Conservation (phyloP, 345 rosid species). For the Stellera chamaejasme region DNA sequence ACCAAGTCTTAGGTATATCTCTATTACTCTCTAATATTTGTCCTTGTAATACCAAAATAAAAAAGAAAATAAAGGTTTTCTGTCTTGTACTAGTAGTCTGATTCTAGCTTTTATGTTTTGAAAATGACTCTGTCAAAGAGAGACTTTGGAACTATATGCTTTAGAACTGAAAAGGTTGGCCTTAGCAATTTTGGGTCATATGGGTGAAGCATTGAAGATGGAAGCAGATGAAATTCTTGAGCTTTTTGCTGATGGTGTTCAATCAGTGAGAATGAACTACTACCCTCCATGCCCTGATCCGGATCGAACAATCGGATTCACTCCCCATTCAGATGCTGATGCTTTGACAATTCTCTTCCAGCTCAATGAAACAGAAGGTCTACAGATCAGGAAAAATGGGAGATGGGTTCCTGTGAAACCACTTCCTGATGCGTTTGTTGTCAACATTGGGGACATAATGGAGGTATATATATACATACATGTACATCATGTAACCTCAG, state of each 20-base stretch:
- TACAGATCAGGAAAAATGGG: conserved; percentile 25
- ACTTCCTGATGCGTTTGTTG: conserved; percentile 21
- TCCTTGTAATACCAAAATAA: no score
- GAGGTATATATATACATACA: conserved; percentile 13
- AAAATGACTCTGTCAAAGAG: conserved; percentile 14
- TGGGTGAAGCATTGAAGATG: conserved; percentile 21
- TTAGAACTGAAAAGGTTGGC: conserved; percentile 21
- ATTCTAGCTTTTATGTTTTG: no score
- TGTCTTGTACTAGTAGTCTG: neutral
- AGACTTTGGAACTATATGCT: conserved; percentile 23
- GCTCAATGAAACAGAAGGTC: conserved; percentile 23
- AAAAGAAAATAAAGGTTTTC: no score
- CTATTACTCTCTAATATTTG: neutral
- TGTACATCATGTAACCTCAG: neutral
- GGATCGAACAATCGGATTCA: conserved; percentile 21
- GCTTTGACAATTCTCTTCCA: conserved; percentile 27
- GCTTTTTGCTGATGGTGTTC: conserved; percentile 21
- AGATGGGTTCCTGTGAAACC: conserved; percentile 28
- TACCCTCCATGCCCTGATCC: conserved; percentile 30
- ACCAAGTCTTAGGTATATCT: conserved; percentile 25
- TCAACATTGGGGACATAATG: conserved; percentile 30
- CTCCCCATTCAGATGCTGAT: conserved; percentile 24
- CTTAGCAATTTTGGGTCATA: conserved; percentile 13
- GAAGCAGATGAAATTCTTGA: conserved; percentile 22
- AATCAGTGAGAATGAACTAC: conserved; percentile 25